Evolutionary conservation across 176 grass and related monocot genomes (phyloP).

Genomic region (Oryza australiensis): DNA sequence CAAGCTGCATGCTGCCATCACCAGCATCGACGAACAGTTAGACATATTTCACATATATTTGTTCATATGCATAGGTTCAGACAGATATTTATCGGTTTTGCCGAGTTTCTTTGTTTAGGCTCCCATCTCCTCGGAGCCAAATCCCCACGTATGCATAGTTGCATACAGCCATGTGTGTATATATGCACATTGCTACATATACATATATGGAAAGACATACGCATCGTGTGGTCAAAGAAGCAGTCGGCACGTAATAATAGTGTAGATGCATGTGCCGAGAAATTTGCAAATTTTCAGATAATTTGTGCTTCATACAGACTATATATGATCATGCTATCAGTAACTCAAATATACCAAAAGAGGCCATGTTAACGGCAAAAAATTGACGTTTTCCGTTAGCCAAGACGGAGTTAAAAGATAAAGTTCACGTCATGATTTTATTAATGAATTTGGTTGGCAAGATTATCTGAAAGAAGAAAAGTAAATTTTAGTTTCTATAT

Average conservation of each 20-base stretch:
- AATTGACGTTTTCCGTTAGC: no score
- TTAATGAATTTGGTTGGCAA: no score
- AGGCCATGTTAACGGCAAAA: no score
- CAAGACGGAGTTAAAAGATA: no score
- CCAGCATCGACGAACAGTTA: background rate
- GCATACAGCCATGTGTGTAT: background rate
- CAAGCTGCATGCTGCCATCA: background rate
- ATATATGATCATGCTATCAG: background rate
- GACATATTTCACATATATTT: background rate
- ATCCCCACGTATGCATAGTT: background rate
- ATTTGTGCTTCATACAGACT: background rate
- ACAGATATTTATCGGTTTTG: background rate
- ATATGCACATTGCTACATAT: background rate
- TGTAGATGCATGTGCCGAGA: background rate
- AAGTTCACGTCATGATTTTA: no score
- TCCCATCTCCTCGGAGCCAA: background rate
- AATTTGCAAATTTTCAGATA: background rate
- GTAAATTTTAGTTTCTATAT: no score
- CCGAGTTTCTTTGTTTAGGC: background rate
- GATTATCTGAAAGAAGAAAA: no score
- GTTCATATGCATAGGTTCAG: background rate
- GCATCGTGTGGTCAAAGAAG: conserved; percentile 9
- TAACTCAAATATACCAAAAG: background rate
- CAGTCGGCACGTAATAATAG: background rate
- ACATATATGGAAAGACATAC: background rate